Evolutionary conservation across 371 early-diverging fungal genomes (phyloP).

Genomic region (Ordospora colligata): DNA sequence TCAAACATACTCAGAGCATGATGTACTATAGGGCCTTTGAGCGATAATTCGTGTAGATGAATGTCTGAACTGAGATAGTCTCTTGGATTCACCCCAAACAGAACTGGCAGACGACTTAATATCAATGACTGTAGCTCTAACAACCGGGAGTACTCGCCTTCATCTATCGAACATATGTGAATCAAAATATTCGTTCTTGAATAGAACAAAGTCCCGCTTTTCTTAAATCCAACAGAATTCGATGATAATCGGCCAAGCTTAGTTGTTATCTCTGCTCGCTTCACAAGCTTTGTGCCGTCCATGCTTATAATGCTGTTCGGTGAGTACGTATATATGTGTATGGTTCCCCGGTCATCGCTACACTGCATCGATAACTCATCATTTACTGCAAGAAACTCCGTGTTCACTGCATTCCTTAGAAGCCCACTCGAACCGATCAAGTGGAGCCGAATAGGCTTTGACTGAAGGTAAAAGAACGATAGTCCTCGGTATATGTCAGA

Average conservation of each 20-base stretch:
- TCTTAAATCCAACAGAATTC: background rate
- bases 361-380: background rate
- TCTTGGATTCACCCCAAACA: background rate
- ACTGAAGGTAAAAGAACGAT: slow-evolving; percentile 57
- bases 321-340: slow-evolving; percentile 52
- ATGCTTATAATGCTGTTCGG: slow-evolving; percentile 52
- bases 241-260: slow-evolving; percentile 5
- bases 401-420: slow-evolving; percentile 4
- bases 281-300: slow-evolving; percentile 50
- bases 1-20: background rate
- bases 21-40: background rate
- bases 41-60: background rate
- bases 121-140: background rate
- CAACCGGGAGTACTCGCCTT: background rate
- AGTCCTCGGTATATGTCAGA: slow-evolving; percentile 58
- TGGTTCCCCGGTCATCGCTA: slow-evolving; percentile 15
- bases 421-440: slow-evolving; percentile 43
- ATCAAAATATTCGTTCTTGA: background rate
- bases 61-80: background rate
- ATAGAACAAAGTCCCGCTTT: background rate
- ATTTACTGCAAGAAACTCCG: slow-evolving; percentile 6
- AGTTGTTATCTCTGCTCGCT: slow-evolving; percentile 41
- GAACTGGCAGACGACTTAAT: background rate
- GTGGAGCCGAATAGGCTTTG: slow-evolving; percentile 55
- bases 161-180: background rate